Base-by-base conservation (phyloP, 2,329 filamentous ascomycete genomes). In the Arthrocladium fulminans region DNA sequence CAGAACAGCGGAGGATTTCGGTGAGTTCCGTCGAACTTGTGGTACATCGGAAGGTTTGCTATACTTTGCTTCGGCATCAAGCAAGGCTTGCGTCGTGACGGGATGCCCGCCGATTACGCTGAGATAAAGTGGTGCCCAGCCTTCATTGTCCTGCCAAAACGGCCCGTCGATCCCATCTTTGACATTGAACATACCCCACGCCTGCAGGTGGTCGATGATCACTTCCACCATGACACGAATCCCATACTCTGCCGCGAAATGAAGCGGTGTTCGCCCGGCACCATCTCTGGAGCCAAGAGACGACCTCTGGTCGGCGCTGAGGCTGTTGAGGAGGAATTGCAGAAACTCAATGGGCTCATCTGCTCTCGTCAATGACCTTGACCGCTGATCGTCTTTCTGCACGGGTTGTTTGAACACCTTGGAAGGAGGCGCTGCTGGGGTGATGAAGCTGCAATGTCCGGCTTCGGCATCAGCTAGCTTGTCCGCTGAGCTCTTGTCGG, bases 211-310 rank as follows among this genome's bases (percentile, higher is more conserved):
- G 54, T 83, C 81, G 70, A 96, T 89, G 56, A 97, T 77, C 20
- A 89, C 75, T 61, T 94, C 78, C 61, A 88, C 95, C 8, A 96
- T 83, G n/a, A 88, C 79, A 2, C 92, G 86, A 58, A 96, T 88
- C 2, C 92, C 92, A 62, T 94, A 95, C 63, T 97, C 88, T 0
- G 92, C 90, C 2, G 88, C 88, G 62, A 96, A 96, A 64, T 97
- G 90, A 9, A 97, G 73, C 1, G 90, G 88, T 12, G 90, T 76
- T 3, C 90, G 84, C 2, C 88, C 89, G 51, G 90, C 85, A 0
- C 81, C 75, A 66, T 97, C 90, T 51, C 76, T 80, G 10, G 78
- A 77, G 43, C 76, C 71, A 9, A 97, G 70, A 0, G 84, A 83
- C 10, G 64, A 55, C 9, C 83, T 79, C 57, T 97, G 90, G 8